Evolutionary conservation across 2,329 filamentous ascomycete genomes (phyloP), one percentile per base, ranked within the genome.

Genomic region (Fusarium drepaniforme): DNA sequence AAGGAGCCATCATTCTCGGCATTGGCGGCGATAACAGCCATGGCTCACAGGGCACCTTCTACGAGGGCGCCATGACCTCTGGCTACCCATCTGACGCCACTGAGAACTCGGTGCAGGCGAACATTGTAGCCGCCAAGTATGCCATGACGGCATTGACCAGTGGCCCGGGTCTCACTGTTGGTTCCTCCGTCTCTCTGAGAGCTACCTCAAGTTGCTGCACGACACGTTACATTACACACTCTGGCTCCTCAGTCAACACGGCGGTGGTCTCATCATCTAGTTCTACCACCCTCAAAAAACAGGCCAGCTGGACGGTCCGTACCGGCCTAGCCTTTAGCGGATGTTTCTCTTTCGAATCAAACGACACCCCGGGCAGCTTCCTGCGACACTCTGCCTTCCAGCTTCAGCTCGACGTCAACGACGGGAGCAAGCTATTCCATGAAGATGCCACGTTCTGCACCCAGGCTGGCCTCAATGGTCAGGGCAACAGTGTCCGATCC

Each of bases 361-460:
- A 64, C 1, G 71, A 73, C n/a, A 67, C 61, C 0, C 66, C 71
- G 0, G 71, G 71, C 7, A 73, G 67, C 18, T 73, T 42, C 15
- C 53, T 73, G 23, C 25, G 71, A 0, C 71, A 73, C 8, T 62
- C 35, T 9, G 15, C 40, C 11, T 73, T 73, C 23, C 12, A 7
- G 6, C 21, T 73, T 2, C 44, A 56, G 0, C 40, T 73, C 0
- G 67, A 67, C 28, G 33, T 35, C 9, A 37, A 38, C 1, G 71
- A 73, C 1, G 62, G 71, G 2, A 71, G 25, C 13, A 73, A 73
- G 18, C 23, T n/a, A 5, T 73, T 73, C 11, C 42, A 51, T 1
- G 71, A 73, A 37, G 70, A 74, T 28, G 71, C 71, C 23, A 73
- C 71, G 0, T 73, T 73, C 8, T 73, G 71, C 38, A 67, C 71